phyloP scores from a whole-genome alignment of 768 basidiomycete species.

The Psilocybe tampanensis region DNA sequence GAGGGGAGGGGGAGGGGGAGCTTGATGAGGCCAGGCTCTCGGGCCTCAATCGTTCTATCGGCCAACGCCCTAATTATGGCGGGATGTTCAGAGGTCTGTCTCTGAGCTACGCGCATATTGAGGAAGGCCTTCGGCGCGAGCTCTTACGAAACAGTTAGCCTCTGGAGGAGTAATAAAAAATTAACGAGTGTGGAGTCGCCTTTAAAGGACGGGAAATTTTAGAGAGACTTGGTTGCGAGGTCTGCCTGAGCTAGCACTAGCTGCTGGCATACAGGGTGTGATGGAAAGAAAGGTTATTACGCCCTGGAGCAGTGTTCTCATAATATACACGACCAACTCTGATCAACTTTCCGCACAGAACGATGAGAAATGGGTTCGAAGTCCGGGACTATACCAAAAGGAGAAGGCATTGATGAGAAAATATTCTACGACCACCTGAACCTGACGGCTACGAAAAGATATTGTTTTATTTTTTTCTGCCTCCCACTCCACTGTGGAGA shows the following conservation, averaged over 20 bases:
- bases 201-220: slow-evolving; percentile 10
- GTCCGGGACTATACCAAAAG: slow-evolving; percentile 16
- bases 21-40: slow-evolving; percentile 40
- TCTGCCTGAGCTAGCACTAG: slow-evolving; percentile 1
- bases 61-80: slow-evolving; percentile 16
- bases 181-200: slow-evolving; percentile 18
- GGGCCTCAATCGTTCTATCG: slow-evolving; percentile 29
- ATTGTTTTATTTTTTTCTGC: neutral
- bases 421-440: neutral
- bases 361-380: slow-evolving; percentile 2
- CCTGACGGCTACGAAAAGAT: slow-evolving; percentile 8
- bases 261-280: slow-evolving; percentile 14
- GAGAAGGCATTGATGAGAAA: slow-evolving; percentile 7
- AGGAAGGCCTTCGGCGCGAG: slow-evolving; percentile 1
- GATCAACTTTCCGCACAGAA: neutral
- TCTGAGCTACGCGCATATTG: slow-evolving; percentile 12
- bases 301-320: neutral
- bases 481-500: slow-evolving; percentile 10
- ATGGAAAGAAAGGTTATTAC: neutral
- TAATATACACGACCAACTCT: slow-evolving; percentile 7
- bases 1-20: slow-evolving; percentile 40
- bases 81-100: slow-evolving; percentile 4
- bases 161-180: neutral
- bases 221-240: neutral
- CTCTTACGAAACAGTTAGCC: neutral